Evolutionary conservation across 352 stramenopile species (phyloP), one percentile per base, ranked within the genome.

Genomic region (Phytophthora aleatoria): DNA sequence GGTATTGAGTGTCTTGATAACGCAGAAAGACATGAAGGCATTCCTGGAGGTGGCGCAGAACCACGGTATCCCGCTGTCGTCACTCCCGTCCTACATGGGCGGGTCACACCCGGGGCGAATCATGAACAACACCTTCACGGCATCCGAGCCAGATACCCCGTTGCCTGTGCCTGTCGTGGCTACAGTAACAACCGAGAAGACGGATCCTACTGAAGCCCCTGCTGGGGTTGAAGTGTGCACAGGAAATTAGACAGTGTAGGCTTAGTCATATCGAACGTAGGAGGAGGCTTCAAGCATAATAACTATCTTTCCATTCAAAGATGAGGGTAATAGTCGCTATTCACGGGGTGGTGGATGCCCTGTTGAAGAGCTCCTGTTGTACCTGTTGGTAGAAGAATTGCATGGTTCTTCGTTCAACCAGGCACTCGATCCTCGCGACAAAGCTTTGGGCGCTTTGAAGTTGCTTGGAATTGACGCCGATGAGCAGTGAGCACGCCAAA

Each of bases 101-200:
- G 83, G 86, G 26, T 70, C 74, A 5, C 78, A 90, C 67, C 53
- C 64, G 0, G 84, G 83, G 0, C 72, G 83, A 41, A 36, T 64
- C n/a, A 78, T 91, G 67, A 89, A 91, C 61, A 87, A 71, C 59
- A 88, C 79, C 4, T 92, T 92, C 67, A 85, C 76, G 20, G 69
- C 78, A 15, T 92, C 83, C 1, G 54, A 82, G 10, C 55, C 77
- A 1, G 70, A 87, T 59, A 90, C 79, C 8, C 81, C 83, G 12
- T 64, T 85, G 3, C 83, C 81, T n/a, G 71, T 81, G 5, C 60
- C 76, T 28, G 31, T 50, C 1, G 38, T 41, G 16, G 10, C 41
- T 30, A 39, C 33, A 13, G 33, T 38, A 2, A 39, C 33, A 6
- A 59, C 28, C 10, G 55, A 67, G 41, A 69, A 61, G 33, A 13